These are phyloP conservation scores for Xylaria sp. DNA, from an alignment of 2,329 filamentous ascomycete species.

Conservation along the genomic window DNA sequence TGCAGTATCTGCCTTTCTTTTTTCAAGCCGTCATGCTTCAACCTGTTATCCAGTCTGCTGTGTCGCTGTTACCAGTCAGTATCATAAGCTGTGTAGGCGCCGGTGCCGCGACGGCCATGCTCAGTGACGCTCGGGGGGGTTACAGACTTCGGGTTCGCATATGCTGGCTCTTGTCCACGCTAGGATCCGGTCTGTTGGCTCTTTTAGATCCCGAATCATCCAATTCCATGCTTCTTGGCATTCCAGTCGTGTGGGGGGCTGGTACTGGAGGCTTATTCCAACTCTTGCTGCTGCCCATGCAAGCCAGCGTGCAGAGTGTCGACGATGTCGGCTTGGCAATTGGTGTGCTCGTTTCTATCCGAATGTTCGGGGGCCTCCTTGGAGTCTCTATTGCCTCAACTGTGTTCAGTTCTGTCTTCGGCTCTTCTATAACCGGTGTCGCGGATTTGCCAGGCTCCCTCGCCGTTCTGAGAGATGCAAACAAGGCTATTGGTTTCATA, in stretches of 20 bases:
- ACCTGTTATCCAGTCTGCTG: conserved; percentile 54
- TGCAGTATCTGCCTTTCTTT: conserved; percentile 40
- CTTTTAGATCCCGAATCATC: conserved; percentile 44
- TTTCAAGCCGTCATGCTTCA: conserved; percentile 56
- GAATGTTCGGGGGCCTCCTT: conserved; percentile 41
- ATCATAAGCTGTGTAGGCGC: conserved; percentile 63
- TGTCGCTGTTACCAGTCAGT: conserved; percentile 57
- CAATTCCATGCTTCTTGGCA: conserved; percentile 36
- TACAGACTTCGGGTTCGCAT: conserved; percentile 63
- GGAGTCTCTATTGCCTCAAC: conserved; percentile 39
- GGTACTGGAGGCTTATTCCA: conserved; percentile 19
- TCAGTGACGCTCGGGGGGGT: conserved; percentile 55
- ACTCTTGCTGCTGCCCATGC: conserved; percentile 32
- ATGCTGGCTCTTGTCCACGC: conserved; percentile 62
- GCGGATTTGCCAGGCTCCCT: conserved; percentile 15
- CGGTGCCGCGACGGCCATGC: conserved; percentile 62
- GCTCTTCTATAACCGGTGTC: conserved; percentile 9
- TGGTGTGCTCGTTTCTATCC: conserved; percentile 37
- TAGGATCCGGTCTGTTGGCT: conserved; percentile 54
- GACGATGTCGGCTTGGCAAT: conserved; percentile 40
- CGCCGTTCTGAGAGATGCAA: conserved; percentile 15
- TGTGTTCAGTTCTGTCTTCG: conserved; percentile 37
- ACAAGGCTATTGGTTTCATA: conserved; percentile 26
- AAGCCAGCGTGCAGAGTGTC: conserved; percentile 35
- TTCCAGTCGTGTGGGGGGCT: conserved; percentile 30